Conservation (phyloP, 1,139 yeast species). For the Hyphopichia pseudoburtonii region DNA sequence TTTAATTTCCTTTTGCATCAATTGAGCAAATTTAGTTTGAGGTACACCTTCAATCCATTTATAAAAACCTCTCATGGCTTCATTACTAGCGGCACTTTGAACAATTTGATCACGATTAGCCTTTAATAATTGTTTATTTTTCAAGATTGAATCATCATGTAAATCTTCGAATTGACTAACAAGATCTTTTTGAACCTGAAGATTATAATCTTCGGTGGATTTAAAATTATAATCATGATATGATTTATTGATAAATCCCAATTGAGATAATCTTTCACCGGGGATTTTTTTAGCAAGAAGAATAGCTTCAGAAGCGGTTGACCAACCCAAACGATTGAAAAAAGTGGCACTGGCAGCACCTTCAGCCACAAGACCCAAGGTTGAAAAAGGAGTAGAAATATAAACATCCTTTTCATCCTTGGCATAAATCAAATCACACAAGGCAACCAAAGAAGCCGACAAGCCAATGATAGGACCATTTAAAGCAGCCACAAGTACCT, state of each 20-base stretch:
- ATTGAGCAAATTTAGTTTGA: constrained; percentile 60
- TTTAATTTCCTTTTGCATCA: constrained; percentile 55
- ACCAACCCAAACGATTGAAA: constrained; percentile 69
- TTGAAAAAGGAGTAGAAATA: constrained; percentile 75
- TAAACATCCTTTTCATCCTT: constrained; percentile 57
- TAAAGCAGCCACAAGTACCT: constrained; percentile 70
- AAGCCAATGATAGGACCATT: constrained; percentile 91
- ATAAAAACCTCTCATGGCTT: constrained; percentile 65
- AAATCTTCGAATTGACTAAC: constrained; percentile 46
- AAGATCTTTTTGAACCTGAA: constrained; percentile 48
- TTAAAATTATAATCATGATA: constrained; percentile 42
- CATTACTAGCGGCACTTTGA: constrained; percentile 59
- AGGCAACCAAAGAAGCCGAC: constrained; percentile 68
- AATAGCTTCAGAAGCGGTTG: constrained; percentile 72
- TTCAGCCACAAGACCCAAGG: constrained; percentile 81
- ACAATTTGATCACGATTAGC: constrained; percentile 46
- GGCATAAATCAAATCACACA: constrained; percentile 77
- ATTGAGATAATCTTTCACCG: constrained; percentile 55
- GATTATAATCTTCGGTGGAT: constrained; percentile 62
- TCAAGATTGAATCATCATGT: constrained; percentile 58
- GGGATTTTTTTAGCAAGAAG: constrained; percentile 65
- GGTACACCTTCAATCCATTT: constrained; percentile 78
- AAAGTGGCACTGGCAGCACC: constrained; percentile 76
- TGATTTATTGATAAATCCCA: constrained; percentile 63
- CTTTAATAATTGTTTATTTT: constrained; percentile 60